Conservation (phyloP, 2,329 filamentous ascomycete species). For the Phaeosphaeriaceae sp. region DNA sequence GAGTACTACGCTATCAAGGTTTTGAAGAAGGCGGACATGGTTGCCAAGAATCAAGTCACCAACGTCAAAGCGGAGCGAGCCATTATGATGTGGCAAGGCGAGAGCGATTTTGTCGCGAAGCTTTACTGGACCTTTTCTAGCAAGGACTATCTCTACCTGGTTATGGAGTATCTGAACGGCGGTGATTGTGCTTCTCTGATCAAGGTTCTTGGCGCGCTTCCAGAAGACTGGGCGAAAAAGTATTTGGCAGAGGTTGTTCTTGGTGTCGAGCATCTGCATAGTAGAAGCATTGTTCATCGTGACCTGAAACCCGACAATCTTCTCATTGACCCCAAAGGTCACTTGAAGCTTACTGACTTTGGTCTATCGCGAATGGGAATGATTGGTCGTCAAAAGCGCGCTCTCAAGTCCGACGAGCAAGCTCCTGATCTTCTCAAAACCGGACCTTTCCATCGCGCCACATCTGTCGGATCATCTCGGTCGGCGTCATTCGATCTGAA, state of each 20-base stretch:
- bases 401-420: conserved; percentile 77
- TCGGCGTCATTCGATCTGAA: conserved; percentile 91
- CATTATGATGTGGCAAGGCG: conserved; percentile 99
- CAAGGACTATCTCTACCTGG: conserved; percentile 97
- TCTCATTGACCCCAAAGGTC: conserved; percentile 94
- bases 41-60: conserved; percentile 98
- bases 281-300: conserved; percentile 92
- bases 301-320: conserved; percentile 98
- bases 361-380: conserved; percentile 96
- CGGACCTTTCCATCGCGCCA: conserved; percentile 84
- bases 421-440: conserved; percentile 92
- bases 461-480: conserved; percentile 86
- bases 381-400: conserved; percentile 93
- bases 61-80: conserved; percentile 98
- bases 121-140: conserved; percentile 99
- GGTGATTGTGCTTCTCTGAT: conserved; percentile 96
- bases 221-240: conserved; percentile 98
- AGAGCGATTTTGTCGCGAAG: conserved; percentile 98
- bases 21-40: conserved; percentile 99
- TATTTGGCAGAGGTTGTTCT: conserved; percentile 95
- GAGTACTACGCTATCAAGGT: conserved; percentile 99
- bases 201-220: conserved; percentile 88
- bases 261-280: conserved; percentile 96
- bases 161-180: conserved; percentile 99
- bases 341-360: conserved; percentile 97